Evolutionary conservation across 2,329 filamentous ascomycete species (phyloP).

Genomic region (Ophiocordyceps camponoti-saundersi): DNA sequence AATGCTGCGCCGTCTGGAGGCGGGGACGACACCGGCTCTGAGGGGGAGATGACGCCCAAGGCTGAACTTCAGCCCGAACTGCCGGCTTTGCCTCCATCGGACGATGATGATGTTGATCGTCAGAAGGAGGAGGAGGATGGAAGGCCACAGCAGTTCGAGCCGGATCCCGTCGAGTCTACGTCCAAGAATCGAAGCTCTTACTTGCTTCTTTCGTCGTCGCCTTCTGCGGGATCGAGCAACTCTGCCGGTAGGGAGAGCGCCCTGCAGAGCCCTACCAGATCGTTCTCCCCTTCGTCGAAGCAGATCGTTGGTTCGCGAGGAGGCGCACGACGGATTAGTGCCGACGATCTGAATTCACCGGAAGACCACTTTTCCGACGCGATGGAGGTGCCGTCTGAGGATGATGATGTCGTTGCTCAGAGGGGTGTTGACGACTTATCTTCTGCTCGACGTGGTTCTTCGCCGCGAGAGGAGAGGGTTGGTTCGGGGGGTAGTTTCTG

Average conservation of each 20-base stretch:
- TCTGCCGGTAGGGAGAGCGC: constrained; percentile 8
- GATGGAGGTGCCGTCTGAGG: constrained; percentile 9
- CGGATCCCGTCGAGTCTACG: constrained; percentile 20
- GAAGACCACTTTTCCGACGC: constrained; percentile 20
- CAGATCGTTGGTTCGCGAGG: constrained; percentile 2
- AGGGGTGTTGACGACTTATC: not conserved
- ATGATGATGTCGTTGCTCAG: constrained; percentile 6
- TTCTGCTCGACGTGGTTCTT: not conserved
- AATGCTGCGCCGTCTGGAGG: constrained; percentile 12
- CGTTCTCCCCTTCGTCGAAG: not conserved
- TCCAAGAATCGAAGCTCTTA: constrained; percentile 26
- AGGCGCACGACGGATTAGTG: constrained; percentile 6
- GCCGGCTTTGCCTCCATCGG: constrained; percentile 6
- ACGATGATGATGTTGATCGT: constrained; percentile 1
- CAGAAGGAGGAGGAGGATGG: not conserved
- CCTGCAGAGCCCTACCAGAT: constrained; percentile 5
- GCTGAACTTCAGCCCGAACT: constrained; percentile 25
- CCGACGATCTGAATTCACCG: constrained; percentile 15
- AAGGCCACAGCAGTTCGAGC: constrained; percentile 13
- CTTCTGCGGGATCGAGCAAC: constrained; percentile 12
- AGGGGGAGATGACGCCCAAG: constrained; percentile 54
- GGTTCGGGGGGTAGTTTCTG: too few relatives aligned
- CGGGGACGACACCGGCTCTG: constrained; percentile 38
- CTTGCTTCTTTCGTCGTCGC: constrained; percentile 21
- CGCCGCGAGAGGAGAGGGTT: too few relatives aligned